A percentile compares a stretch with the other conserved stretches of the same genome.
Conservation (phyloP, 306 rosid species). For the Cucumis hystrix region DNA sequence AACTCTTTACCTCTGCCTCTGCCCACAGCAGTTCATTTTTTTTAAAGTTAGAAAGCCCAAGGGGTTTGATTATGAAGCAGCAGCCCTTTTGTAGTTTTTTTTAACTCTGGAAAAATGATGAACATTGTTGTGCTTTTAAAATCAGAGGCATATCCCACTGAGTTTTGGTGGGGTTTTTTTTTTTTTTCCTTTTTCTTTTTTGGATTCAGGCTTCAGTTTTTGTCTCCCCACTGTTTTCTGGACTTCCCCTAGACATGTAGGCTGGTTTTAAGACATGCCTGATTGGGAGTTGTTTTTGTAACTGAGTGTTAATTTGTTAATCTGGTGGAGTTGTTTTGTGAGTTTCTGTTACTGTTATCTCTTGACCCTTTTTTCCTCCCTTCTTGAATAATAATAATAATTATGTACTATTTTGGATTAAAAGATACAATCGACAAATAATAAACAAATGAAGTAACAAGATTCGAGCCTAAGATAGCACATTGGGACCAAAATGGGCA, state of each 20-base stretch:
- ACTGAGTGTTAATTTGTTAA: neutral
- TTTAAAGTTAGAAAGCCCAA: neutral
- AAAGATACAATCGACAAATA: too few relatives aligned
- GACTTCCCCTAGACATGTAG: neutral
- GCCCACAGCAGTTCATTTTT: neutral
- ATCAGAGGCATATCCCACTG: neutral
- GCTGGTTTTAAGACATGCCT: neutral
- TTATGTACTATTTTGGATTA: too few relatives aligned
- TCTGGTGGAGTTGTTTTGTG: neutral
- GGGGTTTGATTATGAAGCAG: neutral
- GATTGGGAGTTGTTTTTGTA: conserved; percentile 1
- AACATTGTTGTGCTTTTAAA: neutral
- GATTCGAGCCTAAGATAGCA: too few relatives aligned
- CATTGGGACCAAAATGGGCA: too few relatives aligned
- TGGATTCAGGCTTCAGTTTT: neutral
- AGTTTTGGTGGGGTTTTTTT: neutral
- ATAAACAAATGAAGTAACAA: too few relatives aligned
- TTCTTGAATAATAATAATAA: too few relatives aligned
- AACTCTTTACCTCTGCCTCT: neutral
- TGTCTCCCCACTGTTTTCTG: neutral
- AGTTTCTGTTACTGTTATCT: neutral
- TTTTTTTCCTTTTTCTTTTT: too few relatives aligned
- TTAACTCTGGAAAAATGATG: neutral
- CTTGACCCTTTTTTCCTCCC: neutral
- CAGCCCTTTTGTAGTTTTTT: neutral